Evolutionary conservation across 352 stramenopile species (phyloP).

Genomic region (Phytophthora ramorum): DNA sequence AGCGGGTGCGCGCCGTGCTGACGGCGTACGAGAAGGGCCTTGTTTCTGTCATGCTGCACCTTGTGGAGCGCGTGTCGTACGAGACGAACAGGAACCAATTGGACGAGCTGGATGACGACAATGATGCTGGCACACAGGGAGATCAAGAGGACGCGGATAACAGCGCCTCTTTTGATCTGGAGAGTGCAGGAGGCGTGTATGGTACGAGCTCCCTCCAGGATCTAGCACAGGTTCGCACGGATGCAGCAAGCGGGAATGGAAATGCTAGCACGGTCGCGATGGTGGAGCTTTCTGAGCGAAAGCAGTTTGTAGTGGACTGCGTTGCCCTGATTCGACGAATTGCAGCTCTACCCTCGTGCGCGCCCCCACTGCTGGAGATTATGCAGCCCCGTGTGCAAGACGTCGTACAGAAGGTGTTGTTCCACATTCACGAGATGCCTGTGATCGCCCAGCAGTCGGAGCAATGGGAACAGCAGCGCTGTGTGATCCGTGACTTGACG

Average conservation of each 20-base stretch:
- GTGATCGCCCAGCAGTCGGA: conserved; percentile 47
- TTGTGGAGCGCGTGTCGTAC: conserved; percentile 77
- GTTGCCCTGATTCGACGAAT: conserved; percentile 77
- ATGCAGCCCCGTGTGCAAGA: conserved; percentile 60
- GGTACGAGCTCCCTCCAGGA: conserved; percentile 73
- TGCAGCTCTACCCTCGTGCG: conserved; percentile 62
- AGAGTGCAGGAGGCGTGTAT: conserved; percentile 41
- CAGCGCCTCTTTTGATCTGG: conserved; percentile 42
- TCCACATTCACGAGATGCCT: conserved; percentile 57
- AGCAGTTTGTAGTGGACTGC: conserved; percentile 80
- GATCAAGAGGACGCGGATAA: conserved; percentile 54
- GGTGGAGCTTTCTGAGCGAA: conserved; percentile 69
- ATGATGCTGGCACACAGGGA: conserved; percentile 37
- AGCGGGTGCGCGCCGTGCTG: conserved; percentile 53
- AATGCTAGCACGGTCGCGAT: conserved; percentile 29
- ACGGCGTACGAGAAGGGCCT: conserved; percentile 75
- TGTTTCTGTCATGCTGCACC: conserved; percentile 78
- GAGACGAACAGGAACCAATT: conserved; percentile 70
- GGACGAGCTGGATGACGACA: conserved; percentile 62
- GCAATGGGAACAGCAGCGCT: conserved; percentile 57
- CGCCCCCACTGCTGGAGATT: conserved; percentile 55
- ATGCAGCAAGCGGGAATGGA: conserved; percentile 45
- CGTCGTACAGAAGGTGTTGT: conserved; percentile 46
- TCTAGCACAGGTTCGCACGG: conserved; percentile 66
- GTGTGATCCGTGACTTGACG: conserved; percentile 66